A percentile compares a stretch with the other conserved stretches of the same genome.
phyloP scores from a whole-genome alignment of 345 rosid species.

The Brassica incana region DNA sequence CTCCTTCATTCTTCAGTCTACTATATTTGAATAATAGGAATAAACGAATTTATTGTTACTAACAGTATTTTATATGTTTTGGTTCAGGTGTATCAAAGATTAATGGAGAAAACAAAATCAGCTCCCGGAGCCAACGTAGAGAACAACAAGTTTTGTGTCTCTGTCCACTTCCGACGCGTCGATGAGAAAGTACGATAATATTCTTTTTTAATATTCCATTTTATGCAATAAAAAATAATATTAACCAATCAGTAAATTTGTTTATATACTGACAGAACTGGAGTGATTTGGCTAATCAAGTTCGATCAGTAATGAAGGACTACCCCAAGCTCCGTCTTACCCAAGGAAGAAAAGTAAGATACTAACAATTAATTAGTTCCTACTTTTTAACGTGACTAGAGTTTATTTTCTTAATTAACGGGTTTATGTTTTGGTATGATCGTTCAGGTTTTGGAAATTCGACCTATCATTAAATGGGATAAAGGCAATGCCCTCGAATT shows the following conservation, averaged over 20 bases:
- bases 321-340: conserved; percentile 72
- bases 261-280: conserved; percentile 54
- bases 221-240: not conserved
- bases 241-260: not conserved
- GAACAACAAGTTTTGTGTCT: conserved; percentile 86
- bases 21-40: not conserved
- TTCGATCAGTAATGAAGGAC: conserved; percentile 59
- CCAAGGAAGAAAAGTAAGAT: conserved; percentile 83
- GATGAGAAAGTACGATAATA: conserved; percentile 64
- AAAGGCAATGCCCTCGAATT: conserved; percentile 98
- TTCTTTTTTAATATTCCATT: not conserved
- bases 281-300: conserved; percentile 68
- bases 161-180: conserved; percentile 91
- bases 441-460: conserved; percentile 82
- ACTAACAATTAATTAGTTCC: not conserved
- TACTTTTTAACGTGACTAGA: not conserved
- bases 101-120: conserved; percentile 63
- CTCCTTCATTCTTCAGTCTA: conserved; percentile 4
- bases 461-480: conserved; percentile 93
- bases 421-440: conserved; percentile 12
- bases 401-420: not conserved
- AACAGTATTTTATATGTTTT: not conserved
- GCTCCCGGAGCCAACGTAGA: conserved; percentile 83
- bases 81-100: conserved; percentile 47
- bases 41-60: not conserved